Evolutionary conservation across 116 monocot species (phyloP).

Genomic region (Zostera marina): DNA sequence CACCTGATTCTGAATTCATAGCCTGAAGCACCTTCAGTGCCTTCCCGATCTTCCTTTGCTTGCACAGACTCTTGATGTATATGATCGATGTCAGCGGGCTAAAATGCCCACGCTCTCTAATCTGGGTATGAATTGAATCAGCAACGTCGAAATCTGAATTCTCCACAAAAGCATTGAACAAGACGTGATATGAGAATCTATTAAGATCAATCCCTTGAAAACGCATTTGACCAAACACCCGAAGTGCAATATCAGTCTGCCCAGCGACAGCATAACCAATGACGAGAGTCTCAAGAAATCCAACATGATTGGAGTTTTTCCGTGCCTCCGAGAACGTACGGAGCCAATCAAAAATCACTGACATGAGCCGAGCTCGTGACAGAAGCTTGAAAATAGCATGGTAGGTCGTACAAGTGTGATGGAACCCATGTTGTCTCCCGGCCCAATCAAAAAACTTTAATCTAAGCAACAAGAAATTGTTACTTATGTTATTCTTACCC

Average conservation of each 20-base stretch:
- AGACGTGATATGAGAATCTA: slow-evolving; percentile 43
- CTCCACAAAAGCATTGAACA: slow-evolving; percentile 64
- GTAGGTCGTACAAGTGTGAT: slow-evolving; percentile 57
- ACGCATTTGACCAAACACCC: slow-evolving; percentile 40
- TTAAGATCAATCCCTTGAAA: slow-evolving; percentile 62
- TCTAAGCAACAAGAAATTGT: slow-evolving; percentile 40
- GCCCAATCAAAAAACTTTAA: slow-evolving; percentile 94
- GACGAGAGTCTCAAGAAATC: slow-evolving; percentile 54
- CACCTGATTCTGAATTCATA: neutral
- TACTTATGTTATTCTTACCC: neutral
- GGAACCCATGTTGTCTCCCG: slow-evolving; percentile 37
- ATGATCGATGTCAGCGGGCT: slow-evolving; percentile 37
- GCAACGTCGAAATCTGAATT: slow-evolving; percentile 40
- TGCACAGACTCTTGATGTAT: slow-evolving; percentile 52
- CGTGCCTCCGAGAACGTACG: slow-evolving; percentile 25
- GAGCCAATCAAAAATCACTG: slow-evolving; percentile 61
- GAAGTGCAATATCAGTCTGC: slow-evolving; percentile 32
- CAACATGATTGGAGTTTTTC: neutral
- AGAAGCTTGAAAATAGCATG: slow-evolving; percentile 59
- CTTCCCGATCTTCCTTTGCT: slow-evolving; percentile 24
- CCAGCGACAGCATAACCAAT: slow-evolving; percentile 66
- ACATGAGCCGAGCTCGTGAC: slow-evolving; percentile 19
- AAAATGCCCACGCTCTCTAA: slow-evolving; percentile 18
- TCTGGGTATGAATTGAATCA: slow-evolving; percentile 25
- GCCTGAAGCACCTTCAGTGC: slow-evolving; percentile 2